Base-by-base conservation (phyloP, 2,329 filamentous ascomycete genomes). In the Rutstroemia sp. region DNA sequence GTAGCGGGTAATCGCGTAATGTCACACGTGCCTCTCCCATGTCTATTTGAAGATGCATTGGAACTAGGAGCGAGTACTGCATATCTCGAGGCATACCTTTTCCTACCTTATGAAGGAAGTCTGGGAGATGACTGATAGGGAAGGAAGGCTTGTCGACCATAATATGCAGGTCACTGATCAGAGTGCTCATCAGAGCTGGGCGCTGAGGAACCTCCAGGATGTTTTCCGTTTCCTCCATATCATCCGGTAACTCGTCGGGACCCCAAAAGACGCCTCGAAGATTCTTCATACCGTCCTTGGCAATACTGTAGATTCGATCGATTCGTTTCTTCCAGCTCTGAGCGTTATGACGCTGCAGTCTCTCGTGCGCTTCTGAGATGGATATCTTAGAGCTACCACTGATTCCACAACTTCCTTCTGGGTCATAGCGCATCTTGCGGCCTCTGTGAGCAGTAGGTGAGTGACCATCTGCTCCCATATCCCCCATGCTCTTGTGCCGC, bases 81-180 rank as follows among this genome's bases (percentile, higher is more conserved):
- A 91, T 99, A 66, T 95, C 86, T 60, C 83, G 79, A 1, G 94
- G 94, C 83, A 99, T 95, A 1, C 94, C 94, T 73, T 99, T 99
- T n/a, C 94, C 94, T 57, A 97, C 86, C 48, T 83, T 82, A 68
- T 96, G 81, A 25, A 99, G 75, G 68, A 95, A 99, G 16, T 87
- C 81, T 0, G 92, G 88, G 54, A 92, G 83, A 12, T 96, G 85
- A 2, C 82, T 78, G 58, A 95, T 75, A 0, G 91, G 87, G 68
- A 99, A 99, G 0, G 89, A 92, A 0, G 94, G 94, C 69, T 96
- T 96, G 71, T 97, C 94, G 58, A 99, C 78, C 34, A 84, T 77
- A 55, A 99, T 78, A 61, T 92, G 87, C 34, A 99, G 76, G 68
- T 99, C 92, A 58, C 85, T 90, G 63, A 97, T 84, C 45, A 89